Evolutionary conservation across 139 green algal species (phyloP).

Genomic region (Ulvella scutata): DNA sequence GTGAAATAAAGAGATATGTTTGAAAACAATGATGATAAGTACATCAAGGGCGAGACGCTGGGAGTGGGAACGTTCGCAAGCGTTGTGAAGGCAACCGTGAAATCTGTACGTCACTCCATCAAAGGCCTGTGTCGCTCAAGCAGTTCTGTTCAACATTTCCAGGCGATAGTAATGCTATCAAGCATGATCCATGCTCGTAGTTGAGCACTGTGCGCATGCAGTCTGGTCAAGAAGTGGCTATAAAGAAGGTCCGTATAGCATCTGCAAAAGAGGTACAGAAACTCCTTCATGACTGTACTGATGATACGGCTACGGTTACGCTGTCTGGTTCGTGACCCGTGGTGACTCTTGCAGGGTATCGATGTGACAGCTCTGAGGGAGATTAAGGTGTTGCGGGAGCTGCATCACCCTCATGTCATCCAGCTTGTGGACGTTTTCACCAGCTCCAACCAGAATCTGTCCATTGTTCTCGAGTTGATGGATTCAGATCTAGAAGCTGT

Average conservation of each 20-base stretch:
- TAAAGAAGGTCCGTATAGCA: slow-evolving; percentile 72
- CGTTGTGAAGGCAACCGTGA: slow-evolving; percentile 59
- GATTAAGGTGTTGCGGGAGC: slow-evolving; percentile 79
- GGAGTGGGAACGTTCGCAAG: slow-evolving; percentile 61
- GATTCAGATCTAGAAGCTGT: slow-evolving; percentile 65
- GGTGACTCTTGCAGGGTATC: slow-evolving; percentile 42
- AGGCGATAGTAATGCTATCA: not conserved
- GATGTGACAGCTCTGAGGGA: slow-evolving; percentile 76
- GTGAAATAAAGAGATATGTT: no score
- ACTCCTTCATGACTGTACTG: not conserved
- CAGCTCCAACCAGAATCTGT: slow-evolving; percentile 35
- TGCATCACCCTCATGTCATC: slow-evolving; percentile 57
- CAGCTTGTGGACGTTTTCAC: slow-evolving; percentile 62
- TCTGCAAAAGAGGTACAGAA: slow-evolving; percentile 38
- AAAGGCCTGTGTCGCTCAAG: not conserved
- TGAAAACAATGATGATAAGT: no score
- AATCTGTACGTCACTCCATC: slow-evolving; percentile 11
- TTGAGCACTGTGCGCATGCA: slow-evolving; percentile 17
- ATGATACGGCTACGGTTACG: not conserved
- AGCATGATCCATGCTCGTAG: not conserved
- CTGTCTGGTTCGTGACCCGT: not conserved
- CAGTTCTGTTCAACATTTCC: not conserved
- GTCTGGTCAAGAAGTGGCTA: slow-evolving; percentile 69
- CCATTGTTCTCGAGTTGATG: slow-evolving; percentile 66
- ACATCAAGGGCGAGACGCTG: slow-evolving; percentile 14